phyloP scores from a whole-genome alignment of 495 filamentous ascomycete genomes.

The Zalerion maritima region DNA sequence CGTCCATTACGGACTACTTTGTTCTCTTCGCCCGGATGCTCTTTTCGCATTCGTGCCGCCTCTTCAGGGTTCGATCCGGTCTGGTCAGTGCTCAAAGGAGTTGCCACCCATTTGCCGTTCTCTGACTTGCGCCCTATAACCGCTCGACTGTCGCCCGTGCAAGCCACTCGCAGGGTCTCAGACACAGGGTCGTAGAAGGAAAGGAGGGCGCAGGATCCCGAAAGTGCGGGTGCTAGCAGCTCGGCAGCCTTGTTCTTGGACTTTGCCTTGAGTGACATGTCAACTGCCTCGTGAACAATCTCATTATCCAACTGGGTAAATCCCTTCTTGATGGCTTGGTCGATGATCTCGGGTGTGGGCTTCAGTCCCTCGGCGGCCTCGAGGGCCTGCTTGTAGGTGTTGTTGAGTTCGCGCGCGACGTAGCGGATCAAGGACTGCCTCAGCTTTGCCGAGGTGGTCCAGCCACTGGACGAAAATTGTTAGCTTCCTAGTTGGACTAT shows the following conservation, averaged over 20 bases:
- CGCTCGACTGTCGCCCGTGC: constrained; percentile 86
- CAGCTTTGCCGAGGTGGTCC: constrained; percentile 95
- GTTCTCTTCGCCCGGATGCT: constrained; percentile 76
- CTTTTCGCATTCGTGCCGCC: constrained; percentile 60
- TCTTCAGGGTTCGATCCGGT: constrained; percentile 78
- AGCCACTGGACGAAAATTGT: constrained; percentile 46
- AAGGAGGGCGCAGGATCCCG: constrained; percentile 88
- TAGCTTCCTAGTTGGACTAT: constrained; percentile 7
- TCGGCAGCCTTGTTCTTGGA: constrained; percentile 80
- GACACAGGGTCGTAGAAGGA: constrained; percentile 86
- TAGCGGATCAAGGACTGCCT: constrained; percentile 81
- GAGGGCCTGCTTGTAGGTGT: constrained; percentile 67
- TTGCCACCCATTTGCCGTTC: constrained; percentile 88
- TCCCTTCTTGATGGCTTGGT: constrained; percentile 81
- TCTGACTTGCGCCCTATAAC: constrained; percentile 67
- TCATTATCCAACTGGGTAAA: constrained; percentile 84
- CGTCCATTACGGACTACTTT: constrained; percentile 79
- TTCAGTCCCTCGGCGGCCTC: constrained; percentile 41
- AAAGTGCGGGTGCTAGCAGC: constrained; percentile 79
- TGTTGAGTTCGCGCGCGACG: constrained; percentile 88
- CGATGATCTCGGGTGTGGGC: constrained; percentile 63
- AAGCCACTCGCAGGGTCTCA: constrained; percentile 76
- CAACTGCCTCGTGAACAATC: constrained; percentile 78
- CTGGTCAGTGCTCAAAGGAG: constrained; percentile 77
- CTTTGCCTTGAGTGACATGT: constrained; percentile 75